Evolutionary conservation across 768 basidiomycete genomes (phyloP), one percentile per base, ranked within the genome.

Genomic region (Rhodotorula taiwanensis): DNA sequence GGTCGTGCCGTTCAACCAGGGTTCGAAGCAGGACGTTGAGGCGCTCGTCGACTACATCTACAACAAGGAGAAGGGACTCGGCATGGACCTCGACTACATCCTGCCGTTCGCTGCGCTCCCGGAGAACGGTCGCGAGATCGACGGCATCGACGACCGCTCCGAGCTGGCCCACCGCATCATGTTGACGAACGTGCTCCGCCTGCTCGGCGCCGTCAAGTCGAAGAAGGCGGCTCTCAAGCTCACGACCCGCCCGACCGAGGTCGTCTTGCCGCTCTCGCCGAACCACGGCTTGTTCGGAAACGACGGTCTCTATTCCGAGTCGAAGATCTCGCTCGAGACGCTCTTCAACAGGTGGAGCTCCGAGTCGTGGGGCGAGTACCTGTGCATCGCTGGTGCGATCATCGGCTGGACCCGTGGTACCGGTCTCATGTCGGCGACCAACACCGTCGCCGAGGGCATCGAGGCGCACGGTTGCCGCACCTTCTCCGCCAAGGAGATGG

Each of bases 401-500:
- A 98, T 99, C 69, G 95, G 89, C 39, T 99, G 93, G 94, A 97
- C 93, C 50, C 89, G 95, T 66, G 95, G 95, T 36, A 99, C 95
- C 15, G 93, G 94, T 61, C 79, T 99, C 54, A 98, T 99, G 95
- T 86, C 83, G 60, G 87, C 92, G 6, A 93, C 90, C 48, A 93
- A 93, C 78, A 89, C 87, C 47, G 86, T 97, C 55, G 91, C 95
- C 31, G 88, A 93, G 61, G 90, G 91, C 57, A 82, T 99, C 47
- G 95, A 99, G 79, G 82, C 84, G 62, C 82, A 87, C 66, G 95
- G 95, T 65, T 89, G 95, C 62, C 84, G 95, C 69, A 99, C 95
- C 3, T 99, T 98, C 83, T 98, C 94, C 1, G 88, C 95, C 33
- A 98, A 98, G 79, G 95, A 99, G 78, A 99, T 98, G 95, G 93